Percentiles rank a stretch among this genome's conserved stretches.
Evolutionary conservation across 2,329 filamentous ascomycete genomes (phyloP).

Genomic region (Neofusicoccum sp.): DNA sequence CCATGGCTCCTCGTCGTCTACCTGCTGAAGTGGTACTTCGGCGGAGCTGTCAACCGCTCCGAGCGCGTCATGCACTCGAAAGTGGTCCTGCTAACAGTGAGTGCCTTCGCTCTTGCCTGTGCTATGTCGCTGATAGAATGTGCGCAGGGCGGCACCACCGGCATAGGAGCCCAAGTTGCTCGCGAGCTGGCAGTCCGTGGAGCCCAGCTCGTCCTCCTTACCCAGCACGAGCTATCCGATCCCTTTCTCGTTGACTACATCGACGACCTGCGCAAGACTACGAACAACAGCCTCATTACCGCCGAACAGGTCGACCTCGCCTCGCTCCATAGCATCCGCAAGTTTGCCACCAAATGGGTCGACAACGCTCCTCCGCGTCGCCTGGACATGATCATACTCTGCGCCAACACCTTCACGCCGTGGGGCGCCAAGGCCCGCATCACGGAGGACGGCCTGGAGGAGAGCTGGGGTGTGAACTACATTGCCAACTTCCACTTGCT

Average conservation of each 20-base stretch:
- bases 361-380: slow-evolving; percentile 88
- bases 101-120: slow-evolving; percentile 20
- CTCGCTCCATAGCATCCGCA: slow-evolving; percentile 83
- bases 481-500: slow-evolving; percentile 93
- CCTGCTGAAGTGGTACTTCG: slow-evolving; percentile 71
- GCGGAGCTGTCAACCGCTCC: slow-evolving; percentile 69
- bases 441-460: slow-evolving; percentile 79
- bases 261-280: slow-evolving; percentile 74
- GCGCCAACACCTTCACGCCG: slow-evolving; percentile 74
- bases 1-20: slow-evolving; percentile 54
- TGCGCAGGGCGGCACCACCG: slow-evolving; percentile 77
- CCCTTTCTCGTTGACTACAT: slow-evolving; percentile 91
- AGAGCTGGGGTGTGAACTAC: slow-evolving; percentile 93
- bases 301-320: slow-evolving; percentile 91
- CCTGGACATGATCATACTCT: slow-evolving; percentile 87
- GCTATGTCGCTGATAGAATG: slow-evolving; percentile 22
- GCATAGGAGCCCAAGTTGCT: slow-evolving; percentile 78
- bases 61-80: slow-evolving; percentile 90
- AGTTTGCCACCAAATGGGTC: slow-evolving; percentile 96
- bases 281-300: slow-evolving; percentile 84
- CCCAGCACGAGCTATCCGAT: slow-evolving; percentile 75
- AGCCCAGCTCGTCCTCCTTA: slow-evolving; percentile 87
- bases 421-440: slow-evolving; percentile 58
- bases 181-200: slow-evolving; percentile 74
- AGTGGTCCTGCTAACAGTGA: slow-evolving; percentile 85